phyloP scores from a whole-genome alignment of 2,329 filamentous ascomycete species.

The Aspergillus spinulosporus region DNA sequence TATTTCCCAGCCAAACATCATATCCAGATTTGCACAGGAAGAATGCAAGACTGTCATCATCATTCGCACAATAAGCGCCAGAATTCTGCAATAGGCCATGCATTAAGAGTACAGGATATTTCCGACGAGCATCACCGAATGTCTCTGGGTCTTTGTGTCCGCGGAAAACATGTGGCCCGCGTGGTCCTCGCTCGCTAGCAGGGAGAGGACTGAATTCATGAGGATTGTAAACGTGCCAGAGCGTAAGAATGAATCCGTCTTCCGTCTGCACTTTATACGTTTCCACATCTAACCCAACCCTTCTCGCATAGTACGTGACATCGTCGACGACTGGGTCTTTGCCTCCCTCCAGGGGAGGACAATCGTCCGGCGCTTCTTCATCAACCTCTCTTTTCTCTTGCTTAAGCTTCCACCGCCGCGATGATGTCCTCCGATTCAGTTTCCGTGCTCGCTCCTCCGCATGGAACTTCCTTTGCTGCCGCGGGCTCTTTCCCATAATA shows the following conservation, averaged over 20 bases:
- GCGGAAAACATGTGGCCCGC: slow-evolving; percentile 64
- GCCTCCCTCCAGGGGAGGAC: slow-evolving; percentile 74
- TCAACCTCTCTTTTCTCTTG: slow-evolving; percentile 45
- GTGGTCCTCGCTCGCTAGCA: slow-evolving; percentile 43
- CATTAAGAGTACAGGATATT: slow-evolving; percentile 80
- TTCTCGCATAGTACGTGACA: slow-evolving; percentile 78
- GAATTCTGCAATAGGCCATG: slow-evolving; percentile 86
- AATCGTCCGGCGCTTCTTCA: slow-evolving; percentile 51
- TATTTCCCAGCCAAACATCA: slow-evolving; percentile 95
- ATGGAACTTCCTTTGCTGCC: slow-evolving; percentile 65
- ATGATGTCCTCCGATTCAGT: slow-evolving; percentile 57
- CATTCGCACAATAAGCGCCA: slow-evolving; percentile 85
- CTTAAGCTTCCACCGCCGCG: slow-evolving; percentile 61
- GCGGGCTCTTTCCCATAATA: slow-evolving; percentile 61
- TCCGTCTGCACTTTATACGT: slow-evolving; percentile 84
- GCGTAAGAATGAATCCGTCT: slow-evolving; percentile 84
- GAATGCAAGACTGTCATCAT: slow-evolving; percentile 86
- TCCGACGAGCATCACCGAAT: slow-evolving; percentile 22
- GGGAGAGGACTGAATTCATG: slow-evolving; percentile 64
- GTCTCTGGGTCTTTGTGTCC: slow-evolving; percentile 35
- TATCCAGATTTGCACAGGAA: slow-evolving; percentile 89
- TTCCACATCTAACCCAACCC: slow-evolving; percentile 85
- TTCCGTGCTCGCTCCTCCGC: slow-evolving; percentile 68
- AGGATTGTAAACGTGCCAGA: slow-evolving; percentile 90
- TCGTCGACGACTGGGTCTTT: slow-evolving; percentile 76